Percentiles rank a stretch among this genome's conserved stretches.
phyloP scores from a whole-genome alignment of 2,329 filamentous ascomycete species.

The Trichoderma polysporum region DNA sequence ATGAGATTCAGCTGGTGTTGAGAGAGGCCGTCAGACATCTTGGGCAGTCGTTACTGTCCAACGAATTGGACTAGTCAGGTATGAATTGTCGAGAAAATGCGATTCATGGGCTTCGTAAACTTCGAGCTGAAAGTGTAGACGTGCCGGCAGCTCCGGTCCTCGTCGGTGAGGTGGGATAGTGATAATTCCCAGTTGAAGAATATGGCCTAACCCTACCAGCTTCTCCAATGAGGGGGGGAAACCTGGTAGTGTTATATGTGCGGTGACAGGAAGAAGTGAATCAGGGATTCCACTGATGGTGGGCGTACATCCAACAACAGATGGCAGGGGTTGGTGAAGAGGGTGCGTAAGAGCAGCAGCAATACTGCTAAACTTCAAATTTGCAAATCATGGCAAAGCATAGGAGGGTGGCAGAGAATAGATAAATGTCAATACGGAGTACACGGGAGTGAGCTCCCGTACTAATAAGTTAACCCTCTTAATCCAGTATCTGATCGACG shows the following conservation, averaged over 20 bases:
- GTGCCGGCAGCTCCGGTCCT: conserved; percentile 17
- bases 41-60: background rate
- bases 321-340: conserved; percentile 13
- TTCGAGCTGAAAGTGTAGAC: background rate
- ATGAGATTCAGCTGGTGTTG: conserved; percentile 52
- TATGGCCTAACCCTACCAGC: background rate
- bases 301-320: background rate
- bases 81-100: background rate
- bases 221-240: conserved; percentile 5
- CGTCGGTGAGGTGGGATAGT: background rate
- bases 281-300: conserved; percentile 7
- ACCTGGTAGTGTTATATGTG: conserved; percentile 4
- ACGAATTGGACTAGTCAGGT: background rate
- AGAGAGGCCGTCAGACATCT: conserved; percentile 15
- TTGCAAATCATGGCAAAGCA: background rate
- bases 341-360: conserved; percentile 7
- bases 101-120: background rate
- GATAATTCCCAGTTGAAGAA: background rate
- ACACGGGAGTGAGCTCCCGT: background rate
- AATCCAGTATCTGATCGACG: conserved; percentile 18
- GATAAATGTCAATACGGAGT: background rate
- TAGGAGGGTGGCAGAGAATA: background rate
- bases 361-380: conserved; percentile 7
- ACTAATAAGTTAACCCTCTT: background rate
- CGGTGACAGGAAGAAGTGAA: conserved; percentile 1